Conservation (phyloP, 208 protist genomes). For the Leishmania turanica region DNA sequence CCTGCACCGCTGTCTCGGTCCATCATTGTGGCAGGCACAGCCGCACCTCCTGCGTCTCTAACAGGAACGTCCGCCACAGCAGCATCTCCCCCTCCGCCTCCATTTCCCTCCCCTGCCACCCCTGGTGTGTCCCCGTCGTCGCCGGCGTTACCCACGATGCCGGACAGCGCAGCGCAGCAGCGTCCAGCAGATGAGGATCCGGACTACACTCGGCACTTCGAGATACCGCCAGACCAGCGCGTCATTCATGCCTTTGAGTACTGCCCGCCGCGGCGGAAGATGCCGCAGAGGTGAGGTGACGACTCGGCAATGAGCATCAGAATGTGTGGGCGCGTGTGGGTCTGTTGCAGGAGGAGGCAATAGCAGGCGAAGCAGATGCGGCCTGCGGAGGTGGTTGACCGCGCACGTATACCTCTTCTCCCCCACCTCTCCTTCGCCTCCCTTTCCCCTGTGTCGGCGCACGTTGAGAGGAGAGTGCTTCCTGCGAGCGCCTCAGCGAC, state of each 20-base stretch:
- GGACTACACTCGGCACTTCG: conserved; percentile 43
- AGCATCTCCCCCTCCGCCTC: conserved; percentile 1
- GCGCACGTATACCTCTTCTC: too few species aligned
- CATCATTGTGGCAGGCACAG: background rate
- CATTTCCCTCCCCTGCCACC: background rate
- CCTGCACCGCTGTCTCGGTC: background rate
- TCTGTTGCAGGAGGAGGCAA: background rate
- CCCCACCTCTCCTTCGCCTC: background rate
- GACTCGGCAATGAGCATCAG: background rate
- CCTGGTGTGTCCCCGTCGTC: background rate
- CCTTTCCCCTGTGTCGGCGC: too few species aligned
- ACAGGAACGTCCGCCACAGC: background rate
- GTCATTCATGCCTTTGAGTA: conserved; percentile 69
- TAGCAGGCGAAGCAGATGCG: background rate
- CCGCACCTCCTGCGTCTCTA: background rate
- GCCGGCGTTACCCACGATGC: background rate
- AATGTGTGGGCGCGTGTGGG: background rate
- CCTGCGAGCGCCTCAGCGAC: background rate
- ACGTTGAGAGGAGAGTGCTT: background rate
- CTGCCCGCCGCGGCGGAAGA: conserved; percentile 38
- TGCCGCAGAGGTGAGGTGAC: conserved; percentile 5
- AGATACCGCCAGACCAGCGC: conserved; percentile 41
- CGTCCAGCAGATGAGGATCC: conserved; percentile 15
- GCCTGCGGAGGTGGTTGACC: background rate
- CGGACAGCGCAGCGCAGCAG: background rate